Base-by-base conservation (phyloP, 345 rosid species). In the Acer negundo region DNA sequence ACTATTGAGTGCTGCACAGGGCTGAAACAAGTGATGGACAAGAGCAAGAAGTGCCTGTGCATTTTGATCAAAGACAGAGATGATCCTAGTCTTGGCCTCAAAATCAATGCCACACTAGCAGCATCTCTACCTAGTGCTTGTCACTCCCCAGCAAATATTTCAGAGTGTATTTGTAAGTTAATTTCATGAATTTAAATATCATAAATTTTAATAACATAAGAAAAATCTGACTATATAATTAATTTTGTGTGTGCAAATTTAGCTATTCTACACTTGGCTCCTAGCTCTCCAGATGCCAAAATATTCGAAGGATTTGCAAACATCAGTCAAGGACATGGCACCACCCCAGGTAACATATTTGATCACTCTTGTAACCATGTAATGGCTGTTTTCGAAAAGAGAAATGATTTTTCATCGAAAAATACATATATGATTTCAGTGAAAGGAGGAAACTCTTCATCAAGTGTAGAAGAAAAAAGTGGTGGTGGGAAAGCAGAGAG, bases 1-100 rank as follows among this genome's bases (percentile, higher is more conserved):
- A 85, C 95, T 22, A 31, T 78, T 5, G 97, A 91, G 58, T 95
- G 98, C 68, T 95, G 98, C 83, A 68, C 73, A 1, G 97, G 97
- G 13, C 81, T 95, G 12, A 85, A 84, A 46, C 86, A 84, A 62
- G 91, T 91, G 51, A 69, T 93, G 2, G 80, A 67, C 2, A 91
- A 87, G 82, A 91, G 94, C 87, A 71, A 11, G 77, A 95, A 86
- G 82, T 95, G 97, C 75, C 72, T 95, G 0, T 95, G 97, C 58
- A n/a, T 93, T 19, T 80, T 95, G 20, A 81, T 93, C 26, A 88
- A 84, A 83, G 97, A 95, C 68, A 82, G 83, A 22, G 84, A 95
- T 79, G 89, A 95, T 69, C 97, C 98, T 1, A 58, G 59, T n/a
- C 90, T 95, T 62, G 98, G 92, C 15, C 71, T 95, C 76, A 86